A percentile compares a stretch with the other conserved stretches of the same genome.
These are phyloP conservation scores for Sisymbrium altissimum DNA, from an alignment of 345 rosid species.

Conservation along the genomic window DNA sequence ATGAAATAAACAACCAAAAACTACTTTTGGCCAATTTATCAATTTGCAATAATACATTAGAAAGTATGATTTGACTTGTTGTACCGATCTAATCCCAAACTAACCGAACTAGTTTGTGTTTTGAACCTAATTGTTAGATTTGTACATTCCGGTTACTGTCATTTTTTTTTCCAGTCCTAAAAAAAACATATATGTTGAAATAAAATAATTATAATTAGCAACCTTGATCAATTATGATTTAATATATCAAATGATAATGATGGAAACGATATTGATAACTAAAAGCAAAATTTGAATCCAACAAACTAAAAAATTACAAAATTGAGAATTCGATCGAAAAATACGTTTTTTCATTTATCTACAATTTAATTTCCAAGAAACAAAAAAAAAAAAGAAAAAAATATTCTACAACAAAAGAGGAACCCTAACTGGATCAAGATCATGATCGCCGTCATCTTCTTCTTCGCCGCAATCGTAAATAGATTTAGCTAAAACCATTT, in stretches of 20 bases:
- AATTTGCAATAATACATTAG: no score
- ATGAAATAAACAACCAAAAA: no score
- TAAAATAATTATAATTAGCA: no score
- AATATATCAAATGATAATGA: not conserved
- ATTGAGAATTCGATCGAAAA: not conserved
- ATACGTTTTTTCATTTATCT: not conserved
- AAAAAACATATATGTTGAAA: no score
- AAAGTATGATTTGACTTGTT: no score
- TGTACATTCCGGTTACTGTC: no score
- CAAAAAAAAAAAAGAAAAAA: not conserved
- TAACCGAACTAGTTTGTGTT: no score
- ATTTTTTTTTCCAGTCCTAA: not conserved
- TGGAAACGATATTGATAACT: not conserved
- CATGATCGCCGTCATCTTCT: slow-evolving; percentile 17
- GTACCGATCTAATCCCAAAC: no score
- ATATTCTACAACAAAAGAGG: slow-evolving; percentile 42
- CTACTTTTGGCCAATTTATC: no score
- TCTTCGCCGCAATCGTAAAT: slow-evolving; percentile 47
- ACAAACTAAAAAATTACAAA: not conserved
- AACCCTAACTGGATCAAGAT: slow-evolving; percentile 26
- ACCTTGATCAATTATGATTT: not conserved
- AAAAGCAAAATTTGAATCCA: not conserved
- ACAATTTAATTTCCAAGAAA: not conserved
- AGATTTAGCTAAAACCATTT: slow-evolving; percentile 49
- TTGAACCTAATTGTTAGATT: no score